These are phyloP conservation scores for Amanita rubescens DNA, from an alignment of 768 basidiomycete species.

Conservation along the genomic window DNA sequence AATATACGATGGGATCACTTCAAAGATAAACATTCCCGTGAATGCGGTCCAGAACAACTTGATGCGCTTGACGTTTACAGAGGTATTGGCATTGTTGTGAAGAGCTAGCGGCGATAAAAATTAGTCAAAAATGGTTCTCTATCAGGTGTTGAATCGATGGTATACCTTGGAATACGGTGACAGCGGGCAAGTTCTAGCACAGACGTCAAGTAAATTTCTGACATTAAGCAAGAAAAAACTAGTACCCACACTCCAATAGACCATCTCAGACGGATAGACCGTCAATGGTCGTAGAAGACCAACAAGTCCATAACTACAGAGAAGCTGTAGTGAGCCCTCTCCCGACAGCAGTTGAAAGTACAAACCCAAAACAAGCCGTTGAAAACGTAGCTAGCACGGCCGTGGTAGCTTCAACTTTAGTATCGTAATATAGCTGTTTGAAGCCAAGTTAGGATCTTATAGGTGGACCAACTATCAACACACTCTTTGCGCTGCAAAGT, in stretches of 20 bases:
- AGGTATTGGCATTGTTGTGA: constrained; percentile 36
- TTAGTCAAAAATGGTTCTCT: neutral
- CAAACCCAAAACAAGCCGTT: constrained; percentile 54
- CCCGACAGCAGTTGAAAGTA: neutral
- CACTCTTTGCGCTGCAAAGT: constrained; percentile 56
- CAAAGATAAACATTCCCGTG: constrained; percentile 44
- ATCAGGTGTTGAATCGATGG: neutral
- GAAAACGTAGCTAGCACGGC: constrained; percentile 58
- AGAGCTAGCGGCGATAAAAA: too few relatives aligned
- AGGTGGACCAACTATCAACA: neutral
- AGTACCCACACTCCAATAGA: constrained; percentile 45
- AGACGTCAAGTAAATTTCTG: neutral
- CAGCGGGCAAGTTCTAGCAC: constrained; percentile 43
- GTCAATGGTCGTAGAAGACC: constrained; percentile 52
- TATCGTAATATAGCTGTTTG: constrained; percentile 51
- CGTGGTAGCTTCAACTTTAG: constrained; percentile 44
- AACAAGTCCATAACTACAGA: constrained; percentile 46
- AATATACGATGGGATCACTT: constrained; percentile 48
- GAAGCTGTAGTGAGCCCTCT: neutral
- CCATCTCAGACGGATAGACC: constrained; percentile 58
- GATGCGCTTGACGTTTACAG: constrained; percentile 38
- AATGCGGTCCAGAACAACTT: constrained; percentile 48
- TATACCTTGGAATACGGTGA: constrained; percentile 54
- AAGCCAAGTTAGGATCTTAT: neutral
- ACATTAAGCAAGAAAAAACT: neutral